phyloP scores from a whole-genome alignment of 495 filamentous ascomycete genomes.

The Lasiosphaeria miniovina region DNA sequence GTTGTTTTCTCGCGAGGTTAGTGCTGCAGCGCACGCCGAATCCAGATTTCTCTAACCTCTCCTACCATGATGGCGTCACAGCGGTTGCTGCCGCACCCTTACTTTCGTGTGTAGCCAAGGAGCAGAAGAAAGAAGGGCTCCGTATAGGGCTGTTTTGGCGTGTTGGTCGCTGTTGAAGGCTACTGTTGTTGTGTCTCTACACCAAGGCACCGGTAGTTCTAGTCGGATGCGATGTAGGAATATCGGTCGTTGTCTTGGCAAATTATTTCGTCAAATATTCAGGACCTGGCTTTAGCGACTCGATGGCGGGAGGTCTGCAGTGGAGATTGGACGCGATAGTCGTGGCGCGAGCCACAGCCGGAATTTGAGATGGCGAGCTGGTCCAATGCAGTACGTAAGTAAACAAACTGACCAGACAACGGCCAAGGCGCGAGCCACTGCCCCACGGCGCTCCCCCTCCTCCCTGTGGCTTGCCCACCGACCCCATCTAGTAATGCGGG shows the following conservation, averaged over 20 bases:
- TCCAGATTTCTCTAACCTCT: background rate
- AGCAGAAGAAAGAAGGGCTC: too few species aligned
- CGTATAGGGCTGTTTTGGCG: too few species aligned
- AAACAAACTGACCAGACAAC: constrained; percentile 25
- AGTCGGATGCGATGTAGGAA: too few species aligned
- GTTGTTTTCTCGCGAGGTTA: background rate
- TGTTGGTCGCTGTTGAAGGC: too few species aligned
- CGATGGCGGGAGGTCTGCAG: too few species aligned
- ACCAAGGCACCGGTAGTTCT: too few species aligned
- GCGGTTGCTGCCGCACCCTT: background rate
- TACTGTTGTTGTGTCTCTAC: too few species aligned
- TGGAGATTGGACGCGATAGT: background rate
- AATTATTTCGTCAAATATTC: too few species aligned
- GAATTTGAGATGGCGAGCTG: background rate
- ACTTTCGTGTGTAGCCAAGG: too few species aligned
- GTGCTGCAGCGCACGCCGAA: background rate
- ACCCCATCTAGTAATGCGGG: background rate
- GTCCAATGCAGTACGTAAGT: constrained; percentile 12
- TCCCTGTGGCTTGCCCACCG: constrained; percentile 1
- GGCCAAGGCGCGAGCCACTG: background rate
- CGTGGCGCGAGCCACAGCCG: background rate
- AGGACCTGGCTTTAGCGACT: too few species aligned
- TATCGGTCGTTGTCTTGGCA: too few species aligned
- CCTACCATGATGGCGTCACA: constrained; percentile 9
- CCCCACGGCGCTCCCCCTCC: background rate